phyloP scores from a whole-genome alignment of 2,329 filamentous ascomycete genomes.

The Penicillium oxalicum region DNA sequence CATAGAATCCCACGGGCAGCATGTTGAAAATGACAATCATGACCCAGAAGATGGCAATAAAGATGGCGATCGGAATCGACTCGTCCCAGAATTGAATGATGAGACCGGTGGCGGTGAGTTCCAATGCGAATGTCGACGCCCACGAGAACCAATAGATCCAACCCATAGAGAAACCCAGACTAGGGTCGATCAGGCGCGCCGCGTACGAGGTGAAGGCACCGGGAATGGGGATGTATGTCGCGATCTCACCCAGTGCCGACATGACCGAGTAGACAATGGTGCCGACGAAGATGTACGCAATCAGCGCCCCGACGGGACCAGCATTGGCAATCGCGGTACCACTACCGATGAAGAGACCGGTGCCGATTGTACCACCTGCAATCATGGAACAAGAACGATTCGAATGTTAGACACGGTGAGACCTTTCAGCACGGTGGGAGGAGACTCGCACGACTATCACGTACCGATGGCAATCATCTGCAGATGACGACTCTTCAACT shows the following conservation, averaged over 20 bases:
- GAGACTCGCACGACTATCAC: background rate
- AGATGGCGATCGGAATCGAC: constrained; percentile 59
- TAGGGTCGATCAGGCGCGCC: constrained; percentile 65
- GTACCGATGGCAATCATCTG: constrained; percentile 98
- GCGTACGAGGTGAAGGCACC: constrained; percentile 73
- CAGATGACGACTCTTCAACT: constrained; percentile 78
- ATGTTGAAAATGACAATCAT: constrained; percentile 64
- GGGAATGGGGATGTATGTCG: constrained; percentile 68
- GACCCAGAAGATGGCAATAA: constrained; percentile 67
- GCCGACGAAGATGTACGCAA: constrained; percentile 65
- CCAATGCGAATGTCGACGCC: constrained; percentile 66
- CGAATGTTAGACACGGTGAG: no score
- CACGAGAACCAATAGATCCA: constrained; percentile 81
- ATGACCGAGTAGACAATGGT: constrained; percentile 70
- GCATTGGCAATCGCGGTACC: constrained; percentile 56
- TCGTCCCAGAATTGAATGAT: constrained; percentile 70
- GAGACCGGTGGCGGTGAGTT: constrained; percentile 64
- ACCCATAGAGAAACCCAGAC: constrained; percentile 68
- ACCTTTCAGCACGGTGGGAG: background rate
- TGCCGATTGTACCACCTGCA: constrained; percentile 61
- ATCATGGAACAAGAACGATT: background rate
- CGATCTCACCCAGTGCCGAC: constrained; percentile 61
- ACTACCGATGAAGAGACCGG: constrained; percentile 64
- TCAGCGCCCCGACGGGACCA: constrained; percentile 60
- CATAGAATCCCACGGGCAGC: constrained; percentile 65